A percentile compares a stretch with the other conserved stretches of the same genome.
phyloP scores from a whole-genome alignment of 2,329 filamentous ascomycete species.

The Epichloe coenophiala region DNA sequence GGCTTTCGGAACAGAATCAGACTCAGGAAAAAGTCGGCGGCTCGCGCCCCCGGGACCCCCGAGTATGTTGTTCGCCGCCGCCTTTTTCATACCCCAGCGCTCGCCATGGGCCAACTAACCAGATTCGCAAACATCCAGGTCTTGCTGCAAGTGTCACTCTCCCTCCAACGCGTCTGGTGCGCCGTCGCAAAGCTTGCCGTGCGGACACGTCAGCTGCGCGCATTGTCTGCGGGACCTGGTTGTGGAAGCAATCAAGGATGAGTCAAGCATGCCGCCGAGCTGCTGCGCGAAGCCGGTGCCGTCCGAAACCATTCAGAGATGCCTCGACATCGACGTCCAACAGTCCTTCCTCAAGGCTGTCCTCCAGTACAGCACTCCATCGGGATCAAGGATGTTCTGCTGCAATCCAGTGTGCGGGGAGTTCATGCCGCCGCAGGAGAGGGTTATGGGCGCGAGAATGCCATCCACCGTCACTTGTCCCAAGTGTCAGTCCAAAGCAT shows the following conservation, averaged over 20 bases:
- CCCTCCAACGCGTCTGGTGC: slow-evolving; percentile 30
- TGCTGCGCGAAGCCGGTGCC: slow-evolving; percentile 46
- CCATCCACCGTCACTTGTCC: slow-evolving; percentile 41
- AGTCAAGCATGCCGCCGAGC: slow-evolving; percentile 48
- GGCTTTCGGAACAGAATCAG: slow-evolving; percentile 29
- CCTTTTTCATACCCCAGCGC: neutral
- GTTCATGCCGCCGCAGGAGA: slow-evolving; percentile 40
- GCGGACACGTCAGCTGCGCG: slow-evolving; percentile 44
- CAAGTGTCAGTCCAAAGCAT: slow-evolving; percentile 44
- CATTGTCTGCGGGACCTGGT: slow-evolving; percentile 40
- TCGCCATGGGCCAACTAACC: neutral
- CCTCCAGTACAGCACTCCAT: slow-evolving; percentile 43
- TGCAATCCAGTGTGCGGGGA: slow-evolving; percentile 42
- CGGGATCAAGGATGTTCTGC: slow-evolving; percentile 44
- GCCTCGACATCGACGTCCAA: slow-evolving; percentile 39
- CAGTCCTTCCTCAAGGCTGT: slow-evolving; percentile 43
- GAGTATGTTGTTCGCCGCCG: slow-evolving; percentile 18
- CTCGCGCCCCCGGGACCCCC: slow-evolving; percentile 17
- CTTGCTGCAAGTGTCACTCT: slow-evolving; percentile 43
- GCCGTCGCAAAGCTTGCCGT: slow-evolving; percentile 38
- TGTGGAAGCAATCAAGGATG: slow-evolving; percentile 39
- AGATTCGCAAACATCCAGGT: slow-evolving; percentile 22
- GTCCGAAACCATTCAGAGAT: slow-evolving; percentile 30
- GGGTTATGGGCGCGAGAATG: slow-evolving; percentile 38
- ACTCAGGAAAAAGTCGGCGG: slow-evolving; percentile 26